These are phyloP conservation scores for Russula ochroleuca DNA, from an alignment of 768 basidiomycete species.

Conservation along the genomic window DNA sequence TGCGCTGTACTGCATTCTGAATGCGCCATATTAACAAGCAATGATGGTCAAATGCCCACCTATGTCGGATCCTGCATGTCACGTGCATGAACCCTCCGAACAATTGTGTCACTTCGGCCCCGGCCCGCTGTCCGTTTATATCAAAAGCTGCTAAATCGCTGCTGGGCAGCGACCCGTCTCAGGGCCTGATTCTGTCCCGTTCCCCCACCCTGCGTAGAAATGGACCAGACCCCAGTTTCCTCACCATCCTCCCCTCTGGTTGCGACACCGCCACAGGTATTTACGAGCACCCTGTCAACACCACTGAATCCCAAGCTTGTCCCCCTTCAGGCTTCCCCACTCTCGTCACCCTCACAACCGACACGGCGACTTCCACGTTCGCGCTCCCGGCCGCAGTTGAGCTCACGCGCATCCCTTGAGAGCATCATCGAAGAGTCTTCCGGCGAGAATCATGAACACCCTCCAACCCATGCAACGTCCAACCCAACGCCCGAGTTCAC, in stretches of 20 bases:
- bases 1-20: background rate
- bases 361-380: slow-evolving; percentile 21
- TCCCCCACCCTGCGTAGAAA: slow-evolving; percentile 8
- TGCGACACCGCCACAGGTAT: slow-evolving; percentile 10
- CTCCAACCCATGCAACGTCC: background rate
- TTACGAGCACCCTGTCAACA: background rate
- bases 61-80: slow-evolving; percentile 13
- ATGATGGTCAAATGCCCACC: slow-evolving; percentile 20
- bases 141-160: background rate
- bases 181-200: background rate
- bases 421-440: slow-evolving; percentile 25
- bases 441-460: background rate
- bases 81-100: slow-evolving; percentile 17
- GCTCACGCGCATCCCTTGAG: slow-evolving; percentile 24
- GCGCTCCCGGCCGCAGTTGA: slow-evolving; percentile 21
- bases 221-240: slow-evolving; percentile 2
- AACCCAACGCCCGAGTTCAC: slow-evolving; percentile 5
- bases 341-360: slow-evolving; percentile 14
- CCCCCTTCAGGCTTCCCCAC: slow-evolving; percentile 9
- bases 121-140: slow-evolving; percentile 13
- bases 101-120: slow-evolving; percentile 12
- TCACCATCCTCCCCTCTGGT: background rate
- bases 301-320: background rate
- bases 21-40: background rate
- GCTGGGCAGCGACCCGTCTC: background rate